Conservation (phyloP, 202 grass and related monocot genomes). For the Setaria viridis region DNA sequence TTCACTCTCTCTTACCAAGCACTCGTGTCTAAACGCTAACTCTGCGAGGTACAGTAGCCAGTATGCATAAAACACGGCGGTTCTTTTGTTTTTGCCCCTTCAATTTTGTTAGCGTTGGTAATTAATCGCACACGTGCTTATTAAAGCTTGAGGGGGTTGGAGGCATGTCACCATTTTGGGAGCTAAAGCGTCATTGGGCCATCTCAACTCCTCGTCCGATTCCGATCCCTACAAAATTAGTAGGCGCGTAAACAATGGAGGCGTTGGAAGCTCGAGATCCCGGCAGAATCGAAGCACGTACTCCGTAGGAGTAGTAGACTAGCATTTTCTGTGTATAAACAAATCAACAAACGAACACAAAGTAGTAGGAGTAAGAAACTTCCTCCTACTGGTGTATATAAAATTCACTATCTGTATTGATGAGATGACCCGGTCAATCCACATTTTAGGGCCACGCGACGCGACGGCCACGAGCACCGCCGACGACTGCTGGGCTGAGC, state of each 20-base stretch:
- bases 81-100: not conserved
- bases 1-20: too few relatives aligned
- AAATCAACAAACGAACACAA: not conserved
- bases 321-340: not conserved
- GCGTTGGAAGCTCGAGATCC: not conserved
- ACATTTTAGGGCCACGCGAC: not conserved
- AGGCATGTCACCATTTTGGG: not conserved
- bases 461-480: not conserved
- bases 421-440: not conserved
- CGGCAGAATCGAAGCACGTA: not conserved
- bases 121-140: not conserved
- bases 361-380: too few relatives aligned
- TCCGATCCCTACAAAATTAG: not conserved
- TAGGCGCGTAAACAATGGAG: not conserved
- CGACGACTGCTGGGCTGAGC: not conserved
- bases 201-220: not conserved
- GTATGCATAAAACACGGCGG: not conserved
- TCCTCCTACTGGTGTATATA: not conserved
- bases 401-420: not conserved
- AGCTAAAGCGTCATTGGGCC: slow-evolving; percentile 1
- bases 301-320: too few relatives aligned
- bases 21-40: too few relatives aligned
- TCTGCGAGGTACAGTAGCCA: too few relatives aligned
- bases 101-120: not conserved
- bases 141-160: not conserved